Percentiles rank a stretch among this genome's conserved stretches.
Evolutionary conservation across 1,139 yeast genomes (phyloP).

Genomic region (Lodderomyces beijingensis): DNA sequence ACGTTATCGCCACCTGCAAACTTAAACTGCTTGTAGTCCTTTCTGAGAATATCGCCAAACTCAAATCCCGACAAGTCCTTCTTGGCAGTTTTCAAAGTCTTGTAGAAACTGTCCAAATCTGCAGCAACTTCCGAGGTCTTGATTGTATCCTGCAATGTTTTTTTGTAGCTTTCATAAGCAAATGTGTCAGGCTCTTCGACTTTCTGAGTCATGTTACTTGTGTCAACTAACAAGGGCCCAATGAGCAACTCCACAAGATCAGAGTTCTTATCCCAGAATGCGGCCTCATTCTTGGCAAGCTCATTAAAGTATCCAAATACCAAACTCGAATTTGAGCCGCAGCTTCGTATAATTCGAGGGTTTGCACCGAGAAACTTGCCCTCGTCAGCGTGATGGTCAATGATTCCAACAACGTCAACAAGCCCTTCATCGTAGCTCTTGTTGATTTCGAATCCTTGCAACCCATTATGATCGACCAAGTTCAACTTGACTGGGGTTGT

Average conservation of each 20-base stretch:
- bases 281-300: slow-evolving; percentile 15
- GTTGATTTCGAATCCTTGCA: slow-evolving; percentile 47
- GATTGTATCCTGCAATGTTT: slow-evolving; percentile 9
- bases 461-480: slow-evolving; percentile 79
- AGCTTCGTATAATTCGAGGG: slow-evolving; percentile 58
- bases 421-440: slow-evolving; percentile 18
- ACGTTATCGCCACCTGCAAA: slow-evolving; percentile 38
- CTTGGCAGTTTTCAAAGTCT: slow-evolving; percentile 50
- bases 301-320: slow-evolving; percentile 60
- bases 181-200: slow-evolving; percentile 51
- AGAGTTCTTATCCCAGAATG: slow-evolving; percentile 14
- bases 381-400: slow-evolving; percentile 89
- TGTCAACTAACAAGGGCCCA: slow-evolving; percentile 72
- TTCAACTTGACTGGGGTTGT: slow-evolving; percentile 12
- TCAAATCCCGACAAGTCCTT: slow-evolving; percentile 59
- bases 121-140: slow-evolving; percentile 1
- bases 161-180: slow-evolving; percentile 36
- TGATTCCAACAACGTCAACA: slow-evolving; percentile 50
- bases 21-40: slow-evolving; percentile 78
- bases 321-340: slow-evolving; percentile 79
- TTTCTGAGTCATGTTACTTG: slow-evolving; percentile 57
- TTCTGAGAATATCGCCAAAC: slow-evolving; percentile 58
- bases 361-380: slow-evolving; percentile 36
- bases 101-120: slow-evolving; percentile 21
- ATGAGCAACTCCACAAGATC: slow-evolving; percentile 50